A percentile compares a stretch with the other conserved stretches of the same genome.
phyloP scores from a whole-genome alignment of 768 basidiomycete genomes.

The Amanita exitialis region DNA sequence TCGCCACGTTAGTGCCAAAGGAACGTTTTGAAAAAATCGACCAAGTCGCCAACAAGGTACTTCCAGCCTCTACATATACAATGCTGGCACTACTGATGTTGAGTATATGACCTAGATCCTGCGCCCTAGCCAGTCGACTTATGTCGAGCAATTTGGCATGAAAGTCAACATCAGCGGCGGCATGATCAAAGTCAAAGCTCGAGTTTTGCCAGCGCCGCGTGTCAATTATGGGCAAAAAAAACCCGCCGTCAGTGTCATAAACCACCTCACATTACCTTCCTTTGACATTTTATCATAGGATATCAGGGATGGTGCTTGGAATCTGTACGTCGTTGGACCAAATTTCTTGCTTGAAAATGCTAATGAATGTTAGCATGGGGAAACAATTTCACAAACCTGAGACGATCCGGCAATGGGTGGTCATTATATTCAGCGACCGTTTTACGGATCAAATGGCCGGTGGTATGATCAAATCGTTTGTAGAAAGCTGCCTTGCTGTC shows the following conservation, averaged over 20 bases:
- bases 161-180: conserved; percentile 33
- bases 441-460: conserved; percentile 34
- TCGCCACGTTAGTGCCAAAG: conserved; percentile 53
- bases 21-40: conserved; percentile 47
- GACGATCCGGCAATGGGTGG: conserved; percentile 45
- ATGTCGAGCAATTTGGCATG: conserved; percentile 64
- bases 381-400: conserved; percentile 52
- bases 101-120: conserved; percentile 27
- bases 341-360: neutral
- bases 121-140: conserved; percentile 59
- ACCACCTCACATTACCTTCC: neutral
- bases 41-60: conserved; percentile 39
- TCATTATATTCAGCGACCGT: conserved; percentile 54
- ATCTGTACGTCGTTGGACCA: conserved; percentile 40
- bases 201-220: conserved; percentile 50
- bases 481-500: conserved; percentile 35
- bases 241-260: neutral
- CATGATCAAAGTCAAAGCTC: conserved; percentile 42
- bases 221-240: conserved; percentile 53
- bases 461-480: conserved; percentile 44
- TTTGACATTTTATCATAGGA: conserved; percentile 22
- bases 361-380: conserved; percentile 38
- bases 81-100: neutral
- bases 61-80: neutral
- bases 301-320: conserved; percentile 66